Conservation (phyloP, 2,329 filamentous ascomycete species). For the Parastagonospora avenae region DNA sequence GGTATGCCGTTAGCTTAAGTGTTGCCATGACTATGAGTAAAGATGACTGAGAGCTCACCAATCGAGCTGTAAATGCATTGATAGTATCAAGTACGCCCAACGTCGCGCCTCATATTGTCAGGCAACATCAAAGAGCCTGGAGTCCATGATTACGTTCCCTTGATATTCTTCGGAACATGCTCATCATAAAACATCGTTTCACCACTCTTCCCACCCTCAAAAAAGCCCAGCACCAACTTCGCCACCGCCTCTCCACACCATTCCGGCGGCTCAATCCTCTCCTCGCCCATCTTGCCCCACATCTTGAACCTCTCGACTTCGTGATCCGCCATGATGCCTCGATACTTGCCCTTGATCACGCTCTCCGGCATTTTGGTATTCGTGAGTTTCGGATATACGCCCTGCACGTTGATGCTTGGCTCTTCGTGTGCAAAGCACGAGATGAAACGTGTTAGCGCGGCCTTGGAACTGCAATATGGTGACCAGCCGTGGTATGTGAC, state of each 20-base stretch:
- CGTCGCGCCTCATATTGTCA: too few species aligned
- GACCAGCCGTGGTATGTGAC: constrained; percentile 33
- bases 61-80: too few species aligned
- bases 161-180: constrained; percentile 28
- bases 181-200: constrained; percentile 30
- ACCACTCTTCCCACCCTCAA: constrained; percentile 27
- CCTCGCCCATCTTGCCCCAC: constrained; percentile 30
- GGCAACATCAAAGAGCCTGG: too few species aligned
- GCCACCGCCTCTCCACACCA: constrained; percentile 29
- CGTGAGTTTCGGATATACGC: constrained; percentile 33
- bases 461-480: constrained; percentile 33
- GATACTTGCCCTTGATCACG: constrained; percentile 24
- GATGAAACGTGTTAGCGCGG: constrained; percentile 31
- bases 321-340: constrained; percentile 31
- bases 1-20: too few species aligned
- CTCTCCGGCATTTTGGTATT: constrained; percentile 32
- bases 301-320: constrained; percentile 32
- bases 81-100: too few species aligned
- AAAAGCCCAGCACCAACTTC: constrained; percentile 28
- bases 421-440: constrained; percentile 32
- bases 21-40: too few species aligned
- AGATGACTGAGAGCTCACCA: too few species aligned
- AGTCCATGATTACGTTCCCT: constrained; percentile 9
- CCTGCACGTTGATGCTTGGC: constrained; percentile 23
- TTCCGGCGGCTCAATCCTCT: constrained; percentile 30